A percentile compares a stretch with the other conserved stretches of the same genome.
phyloP scores from a whole-genome alignment of 73 alveolate genomes.

The Breviolum minutum region DNA sequence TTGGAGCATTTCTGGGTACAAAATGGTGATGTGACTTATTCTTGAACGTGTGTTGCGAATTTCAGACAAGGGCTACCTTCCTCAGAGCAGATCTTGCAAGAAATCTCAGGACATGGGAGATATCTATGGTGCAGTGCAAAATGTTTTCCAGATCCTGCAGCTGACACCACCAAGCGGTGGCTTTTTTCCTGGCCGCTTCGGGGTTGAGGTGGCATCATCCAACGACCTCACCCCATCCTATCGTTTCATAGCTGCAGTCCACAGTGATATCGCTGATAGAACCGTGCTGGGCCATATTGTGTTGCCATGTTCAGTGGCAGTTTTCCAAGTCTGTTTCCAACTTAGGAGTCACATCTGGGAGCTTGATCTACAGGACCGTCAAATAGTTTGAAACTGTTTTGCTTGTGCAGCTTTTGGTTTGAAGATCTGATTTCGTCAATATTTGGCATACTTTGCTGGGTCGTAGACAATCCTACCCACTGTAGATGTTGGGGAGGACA shows the following conservation, averaged over 20 bases:
- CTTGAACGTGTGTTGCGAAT: too few species aligned
- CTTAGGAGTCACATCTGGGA: conserved; percentile 46
- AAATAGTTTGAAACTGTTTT: too few species aligned
- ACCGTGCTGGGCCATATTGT: neutral
- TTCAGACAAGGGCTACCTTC: neutral
- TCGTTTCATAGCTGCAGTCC: neutral
- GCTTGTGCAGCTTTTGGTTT: neutral
- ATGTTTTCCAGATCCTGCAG: neutral
- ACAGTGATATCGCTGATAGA: neutral
- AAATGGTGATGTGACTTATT: neutral
- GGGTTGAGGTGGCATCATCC: neutral
- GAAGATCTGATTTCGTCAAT: neutral
- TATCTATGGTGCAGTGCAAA: conserved; percentile 40
- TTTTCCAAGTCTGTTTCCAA: neutral
- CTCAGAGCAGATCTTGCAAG: neutral
- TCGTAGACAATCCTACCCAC: neutral
- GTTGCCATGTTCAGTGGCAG: neutral
- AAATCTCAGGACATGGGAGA: conserved; percentile 37
- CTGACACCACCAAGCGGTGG: conserved; percentile 59
- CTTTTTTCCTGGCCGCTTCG: conserved; percentile 54
- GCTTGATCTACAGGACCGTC: conserved; percentile 55
- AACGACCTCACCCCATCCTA: conserved; percentile 46
- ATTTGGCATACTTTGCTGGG: neutral
- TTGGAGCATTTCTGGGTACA: neutral
- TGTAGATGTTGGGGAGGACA: neutral